Evolutionary conservation across 1,139 yeast genomes (phyloP), one percentile per base, ranked within the genome.

Genomic region (Barnettozyma hawaiiensis): DNA sequence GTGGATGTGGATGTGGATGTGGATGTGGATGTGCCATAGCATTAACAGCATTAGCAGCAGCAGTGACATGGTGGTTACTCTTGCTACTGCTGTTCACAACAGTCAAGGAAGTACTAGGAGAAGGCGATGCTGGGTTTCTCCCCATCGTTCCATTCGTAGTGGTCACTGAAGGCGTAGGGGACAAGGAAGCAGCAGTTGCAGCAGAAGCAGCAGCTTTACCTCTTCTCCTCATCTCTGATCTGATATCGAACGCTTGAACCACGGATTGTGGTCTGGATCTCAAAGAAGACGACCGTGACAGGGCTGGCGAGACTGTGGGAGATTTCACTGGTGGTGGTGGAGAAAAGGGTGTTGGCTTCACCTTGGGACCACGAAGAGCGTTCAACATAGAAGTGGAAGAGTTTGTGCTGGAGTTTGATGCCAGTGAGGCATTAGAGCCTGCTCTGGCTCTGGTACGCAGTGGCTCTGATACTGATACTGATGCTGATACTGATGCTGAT

Each of bases 241-340:
- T 44, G 19, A 55, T 53, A 42, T 55, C 59, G 45, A 55, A 55
- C 1, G 59, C 57, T 4, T 57, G 50, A 34, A 21, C 22, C n/a
- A 34, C 11, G 9, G 37, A 34, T 10, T 22, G 27, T 5, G 37
- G 37, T 23, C 37, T 34, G 21, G 37, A 8, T 23, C 37, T 8
- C 46, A 42, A 10, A 57, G 57, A 36, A 54, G 48, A 40, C 52
- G 47, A 3, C 14, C 29, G 15, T 4, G 57, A 54, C 6, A 55
- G 52, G 4, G 53, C 45, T 22, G 56, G 45, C 7, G 52, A 45
- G 1, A 47, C 5, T 10, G 45, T 41, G 24, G 56, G 54, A 7
- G 58, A 52, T 21, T 40, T 43, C 32, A 38, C 40, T 5, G 21
- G 10, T 15, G 41, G 46, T 5, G 42, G 28, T 2, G 45, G 31